Base-by-base conservation (phyloP, 2,329 filamentous ascomycete genomes). In the Thermomyces lanuginosus region DNA sequence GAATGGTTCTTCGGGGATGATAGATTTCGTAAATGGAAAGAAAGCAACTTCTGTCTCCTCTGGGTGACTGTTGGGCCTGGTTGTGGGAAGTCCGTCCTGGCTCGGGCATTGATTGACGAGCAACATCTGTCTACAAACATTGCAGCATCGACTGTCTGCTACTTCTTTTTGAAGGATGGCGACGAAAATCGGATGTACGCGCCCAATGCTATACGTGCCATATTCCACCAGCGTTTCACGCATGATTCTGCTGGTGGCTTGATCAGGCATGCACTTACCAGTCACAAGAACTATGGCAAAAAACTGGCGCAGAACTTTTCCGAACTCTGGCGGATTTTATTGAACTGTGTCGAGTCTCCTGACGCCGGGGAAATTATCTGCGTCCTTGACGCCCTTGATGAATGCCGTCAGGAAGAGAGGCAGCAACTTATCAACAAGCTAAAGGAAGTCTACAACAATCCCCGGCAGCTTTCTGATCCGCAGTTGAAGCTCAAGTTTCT, bases 161-260 rank as follows among this genome's bases (percentile, higher is more conserved):
- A 59, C 26, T 62, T 58, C 39, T 61, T 61, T 36, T 61, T 60
- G 42, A 58, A 58, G 18, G 54, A 58, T n/a, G 43, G 45, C 24
- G 48, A 45, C 14, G 38, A 46, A 4, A 45, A 55, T 11, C 52
- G 58, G 21, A 50, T 32, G 9, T 44, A 24, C 6, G 16, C 36
- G 4, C 29, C 28, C 8, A 33, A 31, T 8, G 55, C 55, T 7
- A 19, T 60, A 0, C 43, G 46, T 16, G 46, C 42, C 13, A 36
- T 60, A 0, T 21, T 61, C 4, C 49, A 46, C n/a, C 56, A 60
- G 16, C 31, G 61, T 1, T 50, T 60, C 25, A 35, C 8, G 32
- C 8, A 20, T 10, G 18, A 10, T 10, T 20, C 18, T 20, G 7
- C 18, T 20, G 18, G 10, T 20, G 18, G n/a, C n/a, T 30, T 58